A percentile compares a stretch with the other conserved stretches of the same genome.
Evolutionary conservation across 495 filamentous ascomycete genomes (phyloP).

Genomic region (Oleoguttula mirabilis): DNA sequence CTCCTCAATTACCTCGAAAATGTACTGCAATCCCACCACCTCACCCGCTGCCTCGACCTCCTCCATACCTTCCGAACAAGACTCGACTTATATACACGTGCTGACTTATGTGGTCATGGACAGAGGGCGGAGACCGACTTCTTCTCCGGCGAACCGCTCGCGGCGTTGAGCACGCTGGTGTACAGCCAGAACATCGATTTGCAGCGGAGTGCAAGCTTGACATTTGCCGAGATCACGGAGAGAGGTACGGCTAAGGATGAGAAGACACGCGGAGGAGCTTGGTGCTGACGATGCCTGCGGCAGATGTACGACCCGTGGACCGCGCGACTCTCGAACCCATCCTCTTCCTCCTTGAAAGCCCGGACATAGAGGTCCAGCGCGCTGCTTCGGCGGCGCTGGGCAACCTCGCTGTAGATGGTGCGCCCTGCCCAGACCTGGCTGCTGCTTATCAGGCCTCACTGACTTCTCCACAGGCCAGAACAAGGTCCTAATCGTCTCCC

Average conservation of each 20-base stretch:
- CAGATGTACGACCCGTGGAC: constrained; percentile 94
- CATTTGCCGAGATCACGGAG: constrained; percentile 98
- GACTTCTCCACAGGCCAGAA: constrained; percentile 69
- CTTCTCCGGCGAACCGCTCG: constrained; percentile 93
- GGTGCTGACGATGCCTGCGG: not conserved
- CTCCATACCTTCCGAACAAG: no score
- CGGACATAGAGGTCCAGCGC: constrained; percentile 93
- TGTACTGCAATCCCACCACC: no score
- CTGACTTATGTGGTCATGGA: no score
- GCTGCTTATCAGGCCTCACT: constrained; percentile 27
- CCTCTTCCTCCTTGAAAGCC: constrained; percentile 83
- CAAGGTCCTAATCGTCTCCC: constrained; percentile 86
- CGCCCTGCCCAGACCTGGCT: constrained; percentile 22
- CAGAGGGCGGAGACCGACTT: constrained; percentile 94
- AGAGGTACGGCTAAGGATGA: constrained; percentile 50
- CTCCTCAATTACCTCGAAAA: constrained; percentile 92
- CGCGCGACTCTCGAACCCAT: constrained; percentile 91
- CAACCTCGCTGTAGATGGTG: constrained; percentile 95
- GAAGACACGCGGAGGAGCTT: not conserved
- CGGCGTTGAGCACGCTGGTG: constrained; percentile 85
- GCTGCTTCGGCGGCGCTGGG: constrained; percentile 93
- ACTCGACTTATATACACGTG: no score
- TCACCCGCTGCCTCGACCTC: not conserved
- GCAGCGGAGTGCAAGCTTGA: constrained; percentile 92
- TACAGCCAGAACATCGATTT: constrained; percentile 98